Evolutionary conservation across 2,329 filamentous ascomycete genomes (phyloP), one percentile per base, ranked within the genome.

Genomic region (Fusarium sublunatum): DNA sequence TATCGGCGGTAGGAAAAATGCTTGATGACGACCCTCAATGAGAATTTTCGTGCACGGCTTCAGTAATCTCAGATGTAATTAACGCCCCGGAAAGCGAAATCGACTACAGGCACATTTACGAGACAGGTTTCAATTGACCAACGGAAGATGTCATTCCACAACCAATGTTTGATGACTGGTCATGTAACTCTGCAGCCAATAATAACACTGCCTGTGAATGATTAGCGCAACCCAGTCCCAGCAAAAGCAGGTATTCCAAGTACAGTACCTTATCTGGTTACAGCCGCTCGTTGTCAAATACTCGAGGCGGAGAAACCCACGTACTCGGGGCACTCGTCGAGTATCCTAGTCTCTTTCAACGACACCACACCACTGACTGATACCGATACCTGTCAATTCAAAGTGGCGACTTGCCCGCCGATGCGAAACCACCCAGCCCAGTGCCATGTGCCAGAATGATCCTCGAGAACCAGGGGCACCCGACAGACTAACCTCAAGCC

Each of bases 361-460:
- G 40, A 43, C 48, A 38, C 25, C 36, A 58, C 31, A 32, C 31
- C 11, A 49, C 32, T 40, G 19, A 19, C 19, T 19, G 19, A 38
- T 22, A 25, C 32, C 28, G 7, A 8, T 42, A 41, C 54, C 49
- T 59, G 50, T 57, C 56, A 57, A 39, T 65, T 43, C 55, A 38
- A 22, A 57, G 58, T 61, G 58, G 65, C 53, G 31, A 67, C 45
- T 50, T 49, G 15, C 53, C 53, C 35, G 54, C 53, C 38, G 22
- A 68, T 56, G 52, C 54, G 47, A 59, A 58, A 58, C n/a, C n/a
- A n/a, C n/a, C n/a, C n/a, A n/a, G n/a, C 50, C 49, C 53, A 42
- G 48, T 65, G 55, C 67, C 55, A 68, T 71, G 65, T 65, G 65
- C 60, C 50, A 65, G 56, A 60, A 50, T 51, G 60, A 65, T 68